Percentiles rank a stretch among this genome's conserved stretches.
Conservation (phyloP, 2,329 filamentous ascomycete species). For the Trichoderma simmonsii region DNA sequence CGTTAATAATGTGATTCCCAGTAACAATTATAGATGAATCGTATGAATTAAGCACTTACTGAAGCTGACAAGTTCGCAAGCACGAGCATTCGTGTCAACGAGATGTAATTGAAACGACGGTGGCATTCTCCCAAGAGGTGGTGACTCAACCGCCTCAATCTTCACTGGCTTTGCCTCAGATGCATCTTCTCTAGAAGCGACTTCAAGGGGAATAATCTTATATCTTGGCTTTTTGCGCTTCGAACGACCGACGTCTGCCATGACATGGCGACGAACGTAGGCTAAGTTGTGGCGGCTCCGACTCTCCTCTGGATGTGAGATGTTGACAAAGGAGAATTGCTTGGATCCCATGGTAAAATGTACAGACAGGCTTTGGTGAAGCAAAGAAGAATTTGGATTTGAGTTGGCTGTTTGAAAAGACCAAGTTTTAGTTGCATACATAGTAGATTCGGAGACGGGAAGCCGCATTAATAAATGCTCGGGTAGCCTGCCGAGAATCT, state of each 20-base stretch:
- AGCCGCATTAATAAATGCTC: neutral
- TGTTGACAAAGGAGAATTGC: neutral
- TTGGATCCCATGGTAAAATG: neutral
- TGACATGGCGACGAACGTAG: neutral
- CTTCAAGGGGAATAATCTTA: neutral
- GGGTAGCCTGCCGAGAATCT: neutral
- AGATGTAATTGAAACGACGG: neutral
- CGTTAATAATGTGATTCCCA: neutral
- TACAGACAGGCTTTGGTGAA: neutral
- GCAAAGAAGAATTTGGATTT: neutral
- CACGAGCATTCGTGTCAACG: neutral
- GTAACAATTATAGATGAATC: neutral
- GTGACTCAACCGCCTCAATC: neutral
- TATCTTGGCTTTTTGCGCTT: neutral
- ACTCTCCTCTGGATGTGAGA: constrained; percentile 1
- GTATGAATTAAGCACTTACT: neutral
- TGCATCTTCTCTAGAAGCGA: neutral
- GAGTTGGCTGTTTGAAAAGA: neutral
- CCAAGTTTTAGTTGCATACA: neutral
- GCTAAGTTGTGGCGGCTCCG: neutral
- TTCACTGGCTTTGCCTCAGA: neutral
- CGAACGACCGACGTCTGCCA: neutral
- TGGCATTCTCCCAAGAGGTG: neutral
- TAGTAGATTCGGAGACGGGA: neutral
- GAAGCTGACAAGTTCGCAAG: constrained; percentile 1